Evolutionary conservation across 2,329 filamentous ascomycete species (phyloP), one percentile per base, ranked within the genome.

Genomic region (Torrubiellomyces zombiae): DNA sequence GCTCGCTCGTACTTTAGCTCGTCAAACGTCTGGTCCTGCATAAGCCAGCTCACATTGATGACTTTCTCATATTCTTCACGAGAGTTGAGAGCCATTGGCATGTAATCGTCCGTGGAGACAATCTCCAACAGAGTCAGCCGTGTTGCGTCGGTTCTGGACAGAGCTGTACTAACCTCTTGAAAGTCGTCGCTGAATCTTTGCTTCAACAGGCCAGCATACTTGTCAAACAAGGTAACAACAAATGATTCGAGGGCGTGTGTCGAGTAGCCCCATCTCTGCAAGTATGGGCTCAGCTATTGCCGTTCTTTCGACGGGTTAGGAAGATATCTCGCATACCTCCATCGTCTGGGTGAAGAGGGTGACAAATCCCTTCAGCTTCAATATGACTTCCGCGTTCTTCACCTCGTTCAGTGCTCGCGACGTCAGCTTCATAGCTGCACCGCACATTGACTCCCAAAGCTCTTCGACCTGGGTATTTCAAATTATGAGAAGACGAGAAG

Each of bases 381-480:
- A 59, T 18, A 98, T 58, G 15, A 78, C 69, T 44, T 95, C 85
- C 9, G 89, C 83, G 44, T 91, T 89, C 30, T 72, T 73, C n/a
- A 98, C 70, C 20, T 74, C 70, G 24, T 68, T 65, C 4, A 98
- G 57, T 0, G 81, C 76, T 37, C 75, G 80, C 1, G 75, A 74
- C 33, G 92, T 91, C 23, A 95, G 59, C 7, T 64, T 67, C 36
- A 95, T 82, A 1, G 81, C 76, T 21, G 76, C 74, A 42, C 85
- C 80, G 44, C 86, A 95, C 80, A 95, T 89, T 0, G 85, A 94
- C 41, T 95, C 86, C 89, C 89, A 98, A 3, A 98, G 58, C 50
- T 95, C 89, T 43, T 98, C 89, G n/a, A 94, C 73, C 78, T 85
- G 32, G n/a, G n/a, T n/a, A n/a, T n/a, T n/a, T n/a, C n/a, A n/a